Evolutionary conservation across 2,329 filamentous ascomycete species (phyloP).

Genomic region (Bisporella sp.): DNA sequence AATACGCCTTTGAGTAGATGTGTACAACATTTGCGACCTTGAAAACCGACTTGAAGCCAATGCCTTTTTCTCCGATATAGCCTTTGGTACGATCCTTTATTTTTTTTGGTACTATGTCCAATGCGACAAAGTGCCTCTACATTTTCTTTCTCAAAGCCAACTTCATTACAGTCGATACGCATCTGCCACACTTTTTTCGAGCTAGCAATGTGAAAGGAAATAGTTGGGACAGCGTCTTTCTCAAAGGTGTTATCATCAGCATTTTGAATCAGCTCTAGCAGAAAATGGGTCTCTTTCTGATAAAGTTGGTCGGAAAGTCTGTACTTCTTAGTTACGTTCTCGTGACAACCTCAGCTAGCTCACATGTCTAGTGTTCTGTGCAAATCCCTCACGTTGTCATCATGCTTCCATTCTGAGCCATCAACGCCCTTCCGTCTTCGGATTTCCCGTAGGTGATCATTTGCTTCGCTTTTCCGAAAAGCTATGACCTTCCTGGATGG

Average conservation of each 20-base stretch:
- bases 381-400: conserved; percentile 5
- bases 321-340: not conserved
- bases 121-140: conserved; percentile 39
- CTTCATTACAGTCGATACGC: conserved; percentile 38
- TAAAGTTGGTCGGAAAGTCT: conserved; percentile 28
- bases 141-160: conserved; percentile 36
- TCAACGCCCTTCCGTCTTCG: conserved; percentile 6
- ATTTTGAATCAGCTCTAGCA: conserved; percentile 44
- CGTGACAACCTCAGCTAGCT: not conserved
- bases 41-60: conserved; percentile 32
- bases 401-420: conserved; percentile 1
- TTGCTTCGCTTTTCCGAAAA: conserved; percentile 3
- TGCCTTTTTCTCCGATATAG: conserved; percentile 34
- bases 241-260: conserved; percentile 22
- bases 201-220: conserved; percentile 24
- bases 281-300: conserved; percentile 32
- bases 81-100: too few species aligned
- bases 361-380: conserved; percentile 4
- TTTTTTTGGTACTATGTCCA: conserved; percentile 38
- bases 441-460: conserved; percentile 6
- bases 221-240: conserved; percentile 20
- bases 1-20: conserved; percentile 16
- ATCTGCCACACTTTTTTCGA: conserved; percentile 24
- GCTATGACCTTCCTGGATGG: too few species aligned
- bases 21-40: conserved; percentile 28